phyloP scores from a whole-genome alignment of 225 moss, liverwort and hornwort genomes.

The Neckera pumila region DNA sequence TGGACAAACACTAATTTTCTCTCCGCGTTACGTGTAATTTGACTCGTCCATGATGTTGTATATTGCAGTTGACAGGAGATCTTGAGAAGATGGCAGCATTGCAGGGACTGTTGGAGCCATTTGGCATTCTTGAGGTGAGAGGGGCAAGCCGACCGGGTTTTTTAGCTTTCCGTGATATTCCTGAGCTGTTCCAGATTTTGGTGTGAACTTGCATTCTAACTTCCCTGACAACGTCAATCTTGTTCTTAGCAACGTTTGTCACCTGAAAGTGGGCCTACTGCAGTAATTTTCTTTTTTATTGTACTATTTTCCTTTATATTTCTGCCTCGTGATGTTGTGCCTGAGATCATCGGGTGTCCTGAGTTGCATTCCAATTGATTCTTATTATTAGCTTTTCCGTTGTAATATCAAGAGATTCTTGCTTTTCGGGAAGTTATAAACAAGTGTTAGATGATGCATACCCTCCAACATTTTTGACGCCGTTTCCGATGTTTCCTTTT shows the following conservation, averaged over 20 bases:
- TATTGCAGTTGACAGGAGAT: constrained; percentile 58
- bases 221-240: background rate
- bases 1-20: background rate
- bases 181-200: background rate
- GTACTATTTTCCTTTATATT: background rate
- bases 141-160: background rate
- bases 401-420: background rate
- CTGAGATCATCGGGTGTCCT: background rate
- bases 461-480: background rate
- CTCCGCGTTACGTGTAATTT: background rate
- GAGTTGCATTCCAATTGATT: background rate
- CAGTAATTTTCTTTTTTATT: background rate
- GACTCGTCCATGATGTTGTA: background rate
- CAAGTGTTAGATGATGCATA: background rate
- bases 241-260: background rate
- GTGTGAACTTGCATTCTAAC: background rate
- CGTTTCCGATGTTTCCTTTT: background rate
- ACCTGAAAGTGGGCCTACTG: background rate
- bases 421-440: background rate
- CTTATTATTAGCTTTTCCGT: background rate
- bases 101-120: constrained; percentile 64
- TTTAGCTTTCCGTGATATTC: background rate
- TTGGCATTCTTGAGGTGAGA: constrained; percentile 73
- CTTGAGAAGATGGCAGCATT: constrained; percentile 87
- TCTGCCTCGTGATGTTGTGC: background rate